These are phyloP conservation scores for Neophaeococcomyces aloes DNA, from an alignment of 2,329 filamentous ascomycete genomes.

Conservation along the genomic window DNA sequence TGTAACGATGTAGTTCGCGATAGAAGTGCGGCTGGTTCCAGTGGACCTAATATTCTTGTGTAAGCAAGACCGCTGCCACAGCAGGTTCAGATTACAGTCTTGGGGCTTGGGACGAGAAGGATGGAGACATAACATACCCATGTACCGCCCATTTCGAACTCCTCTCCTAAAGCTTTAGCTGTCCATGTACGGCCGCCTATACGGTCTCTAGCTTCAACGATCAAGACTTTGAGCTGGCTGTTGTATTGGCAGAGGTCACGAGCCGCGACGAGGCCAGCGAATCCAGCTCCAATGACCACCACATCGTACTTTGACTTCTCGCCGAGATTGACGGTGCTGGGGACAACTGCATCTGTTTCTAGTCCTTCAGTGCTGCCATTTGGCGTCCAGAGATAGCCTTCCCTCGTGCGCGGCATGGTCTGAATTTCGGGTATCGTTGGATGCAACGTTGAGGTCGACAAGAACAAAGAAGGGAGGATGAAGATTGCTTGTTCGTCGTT, in stretches of 20 bases:
- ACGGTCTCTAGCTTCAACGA: constrained; percentile 33
- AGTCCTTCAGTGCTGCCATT: constrained; percentile 9
- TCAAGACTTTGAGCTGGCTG: constrained; percentile 21
- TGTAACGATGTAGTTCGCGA: constrained; percentile 24
- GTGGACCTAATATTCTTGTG: constrained; percentile 22
- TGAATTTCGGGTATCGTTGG: too few relatives aligned
- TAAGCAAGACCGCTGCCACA: not conserved
- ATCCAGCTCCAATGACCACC: constrained; percentile 27
- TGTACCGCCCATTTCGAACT: constrained; percentile 35
- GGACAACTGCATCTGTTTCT: constrained; percentile 7
- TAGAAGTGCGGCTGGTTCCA: constrained; percentile 27
- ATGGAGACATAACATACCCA: too few relatives aligned
- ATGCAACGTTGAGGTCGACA: too few relatives aligned
- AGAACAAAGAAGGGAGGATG: too few relatives aligned
- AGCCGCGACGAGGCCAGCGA: constrained; percentile 25
- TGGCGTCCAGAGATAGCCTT: constrained; percentile 5
- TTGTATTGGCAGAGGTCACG: constrained; percentile 22
- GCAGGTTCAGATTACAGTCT: not conserved
- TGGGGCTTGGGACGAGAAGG: too few relatives aligned
- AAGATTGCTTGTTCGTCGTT: too few relatives aligned
- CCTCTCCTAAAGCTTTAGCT: constrained; percentile 25
- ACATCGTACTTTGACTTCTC: constrained; percentile 23
- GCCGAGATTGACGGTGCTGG: not conserved
- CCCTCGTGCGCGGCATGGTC: constrained; percentile 1
- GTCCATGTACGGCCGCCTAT: constrained; percentile 37